Base-by-base conservation (phyloP, 805 yeast genomes). In the Blastobotrys terrestris region DNA sequence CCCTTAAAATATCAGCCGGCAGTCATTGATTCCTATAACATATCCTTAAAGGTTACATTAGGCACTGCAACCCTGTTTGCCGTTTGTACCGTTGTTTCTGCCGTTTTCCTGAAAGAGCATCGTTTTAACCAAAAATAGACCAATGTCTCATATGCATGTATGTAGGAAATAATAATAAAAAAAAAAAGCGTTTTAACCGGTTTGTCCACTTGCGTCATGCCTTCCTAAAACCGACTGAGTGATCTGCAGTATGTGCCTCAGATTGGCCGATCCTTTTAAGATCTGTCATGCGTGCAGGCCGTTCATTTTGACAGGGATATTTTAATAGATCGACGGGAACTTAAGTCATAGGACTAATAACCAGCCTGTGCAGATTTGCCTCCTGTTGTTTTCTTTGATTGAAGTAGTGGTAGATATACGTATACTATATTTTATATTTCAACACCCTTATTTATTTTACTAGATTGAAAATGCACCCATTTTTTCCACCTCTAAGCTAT, bases 1-100 rank as follows among this genome's bases (percentile, higher is more conserved):
- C 84, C 87, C 14, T 59, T 68, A 41, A 53, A 68, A 41, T 74
- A 74, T 48, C 74, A 67, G 55, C 66, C 62, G 2, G 73, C 72
- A 1, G 69, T 79, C 35, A 64, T 66, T 22, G 62, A 62, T 14
- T 70, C 81, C 3, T 83, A 83, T 62, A 72, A 65, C 26, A 26
- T 26, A 26, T 26, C 35, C 35, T 11, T 26, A 26, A 26, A 26
- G 35, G 35, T 26, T 26, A 26, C 35, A 26, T 26, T 26, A 11
- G 35, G 35, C 5, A 26, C 35, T 26, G 35, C 35, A 26, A 26
- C 35, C 8, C 8, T 26, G 11, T 26, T 26, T 11, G 35, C 35
- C 5, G 35, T 26, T 26, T 26, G 35, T 26, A 26, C 35, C 35
- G 35, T 26, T 11, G 35, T 26, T 26, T 26, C 35, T 5, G 35